Evolutionary conservation across 441 rosid genomes (phyloP), one percentile per base, ranked within the genome.

Genomic region (Iberis amara): DNA sequence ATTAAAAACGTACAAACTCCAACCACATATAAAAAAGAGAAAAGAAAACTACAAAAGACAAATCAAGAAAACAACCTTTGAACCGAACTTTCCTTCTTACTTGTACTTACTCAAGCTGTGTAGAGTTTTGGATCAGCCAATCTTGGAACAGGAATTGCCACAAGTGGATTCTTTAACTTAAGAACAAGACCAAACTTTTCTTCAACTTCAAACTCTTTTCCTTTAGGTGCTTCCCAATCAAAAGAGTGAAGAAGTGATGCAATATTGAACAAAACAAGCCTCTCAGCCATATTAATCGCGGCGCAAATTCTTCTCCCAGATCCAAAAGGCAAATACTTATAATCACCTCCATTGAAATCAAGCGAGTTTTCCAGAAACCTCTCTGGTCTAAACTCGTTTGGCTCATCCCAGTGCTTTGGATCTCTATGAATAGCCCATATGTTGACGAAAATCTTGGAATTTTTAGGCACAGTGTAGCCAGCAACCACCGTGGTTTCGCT

Each of bases 271-370:
- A 67, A 61, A 3, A 81, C 51, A 78, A 79, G 73, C 54, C 61
- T 72, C 55, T 78, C 81, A 0, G 73, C 91, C 10, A 83, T 51
- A n/a, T 61, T 57, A 9, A 83, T 49, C 11, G 89, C 87, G 0
- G 82, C 79, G 5, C 92, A 81, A 3, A 73, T 42, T 39, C 85
- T 72, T 42, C 85, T 67, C 0, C 95, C 86, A 0, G 85, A 74
- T 11, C 89, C 83, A 32, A 86, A 83, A 1, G 86, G 89, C 30
- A 86, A 18, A 54, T 68, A 79, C 26, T 64, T 50, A n/a, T 60
- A 64, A 5, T 71, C 64, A 10, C 61, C 65, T 0, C 94, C 85
- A 0, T 28, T 51, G 53, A 50, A 78, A 39, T 78, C 79, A 8
- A 28, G 8, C 6, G 56, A 54, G 2, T 27, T 58, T 8, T 46